These are phyloP conservation scores for Cercospora beticola DNA, from an alignment of 2,329 filamentous ascomycete species.

Conservation along the genomic window DNA sequence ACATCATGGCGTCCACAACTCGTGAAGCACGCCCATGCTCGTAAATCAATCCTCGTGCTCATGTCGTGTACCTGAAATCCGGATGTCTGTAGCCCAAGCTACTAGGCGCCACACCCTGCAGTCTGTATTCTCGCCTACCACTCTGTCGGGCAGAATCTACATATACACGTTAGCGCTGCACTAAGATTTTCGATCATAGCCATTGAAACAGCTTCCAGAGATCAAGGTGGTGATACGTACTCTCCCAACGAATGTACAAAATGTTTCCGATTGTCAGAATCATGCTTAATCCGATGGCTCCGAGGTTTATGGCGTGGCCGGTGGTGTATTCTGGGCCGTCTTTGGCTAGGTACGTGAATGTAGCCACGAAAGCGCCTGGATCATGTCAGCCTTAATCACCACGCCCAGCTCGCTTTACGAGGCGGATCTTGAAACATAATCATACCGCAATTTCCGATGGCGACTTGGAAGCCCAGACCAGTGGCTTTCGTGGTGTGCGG, in stretches of 20 bases:
- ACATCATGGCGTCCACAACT: conserved; percentile 1
- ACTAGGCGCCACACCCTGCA: conserved; percentile 34
- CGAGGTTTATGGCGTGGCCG: conserved; percentile 47
- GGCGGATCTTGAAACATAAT: background rate
- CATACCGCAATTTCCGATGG: conserved; percentile 42
- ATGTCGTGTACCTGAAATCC: conserved; percentile 41
- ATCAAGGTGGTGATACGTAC: conserved; percentile 24
- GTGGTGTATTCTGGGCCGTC: conserved; percentile 45
- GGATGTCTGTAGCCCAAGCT: conserved; percentile 46
- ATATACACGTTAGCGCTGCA: background rate
- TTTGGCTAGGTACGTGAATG: conserved; percentile 47
- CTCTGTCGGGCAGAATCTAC: conserved; percentile 35
- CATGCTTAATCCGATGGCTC: conserved; percentile 40
- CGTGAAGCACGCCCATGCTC: background rate
- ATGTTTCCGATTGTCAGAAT: conserved; percentile 39
- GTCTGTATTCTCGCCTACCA: conserved; percentile 42
- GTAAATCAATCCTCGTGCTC: conserved; percentile 2
- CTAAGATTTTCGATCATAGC: background rate
- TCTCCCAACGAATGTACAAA: conserved; percentile 46
- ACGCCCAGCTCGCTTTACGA: background rate
- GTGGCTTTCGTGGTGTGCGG: conserved; percentile 48
- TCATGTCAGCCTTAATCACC: background rate
- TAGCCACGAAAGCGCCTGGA: conserved; percentile 45
- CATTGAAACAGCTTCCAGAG: background rate
- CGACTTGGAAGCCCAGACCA: conserved; percentile 45